Evolutionary conservation across 345 rosid species (phyloP).

Genomic region (Excoecaria cochinchinensis): DNA sequence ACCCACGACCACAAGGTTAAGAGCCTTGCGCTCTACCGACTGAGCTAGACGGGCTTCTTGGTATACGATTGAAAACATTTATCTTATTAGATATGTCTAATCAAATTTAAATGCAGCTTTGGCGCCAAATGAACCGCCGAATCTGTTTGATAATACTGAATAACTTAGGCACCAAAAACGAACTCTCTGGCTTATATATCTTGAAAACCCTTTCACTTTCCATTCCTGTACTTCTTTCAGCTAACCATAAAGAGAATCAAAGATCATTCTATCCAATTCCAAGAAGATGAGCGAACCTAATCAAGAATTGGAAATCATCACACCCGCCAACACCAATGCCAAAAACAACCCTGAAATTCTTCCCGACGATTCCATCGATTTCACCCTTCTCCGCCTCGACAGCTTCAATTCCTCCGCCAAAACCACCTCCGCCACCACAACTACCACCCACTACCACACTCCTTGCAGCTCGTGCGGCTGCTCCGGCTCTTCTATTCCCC

Average conservation of each 20-base stretch:
- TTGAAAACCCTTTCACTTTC: neutral
- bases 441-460: neutral
- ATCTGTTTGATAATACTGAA: neutral
- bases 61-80: too few species aligned
- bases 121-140: neutral
- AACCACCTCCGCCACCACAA: neutral
- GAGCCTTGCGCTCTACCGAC: constrained; percentile 38
- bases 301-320: neutral
- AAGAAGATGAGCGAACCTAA: constrained; percentile 9
- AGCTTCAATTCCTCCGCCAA: neutral
- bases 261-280: neutral
- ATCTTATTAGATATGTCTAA: too few species aligned
- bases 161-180: neutral
- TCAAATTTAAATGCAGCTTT: neutral
- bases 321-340: neutral
- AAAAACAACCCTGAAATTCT: neutral
- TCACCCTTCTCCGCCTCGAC: constrained; percentile 1
- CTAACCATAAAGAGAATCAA: neutral
- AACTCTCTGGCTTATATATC: neutral
- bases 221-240: neutral
- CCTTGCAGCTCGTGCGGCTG: neutral
- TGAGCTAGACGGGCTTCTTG: neutral
- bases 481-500: neutral
- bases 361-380: constrained; percentile 5
- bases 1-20: constrained; percentile 37